These are phyloP conservation scores for Naganishia sp. DNA, from an alignment of 1,284 basidiomycete species.

Conservation along the genomic window DNA sequence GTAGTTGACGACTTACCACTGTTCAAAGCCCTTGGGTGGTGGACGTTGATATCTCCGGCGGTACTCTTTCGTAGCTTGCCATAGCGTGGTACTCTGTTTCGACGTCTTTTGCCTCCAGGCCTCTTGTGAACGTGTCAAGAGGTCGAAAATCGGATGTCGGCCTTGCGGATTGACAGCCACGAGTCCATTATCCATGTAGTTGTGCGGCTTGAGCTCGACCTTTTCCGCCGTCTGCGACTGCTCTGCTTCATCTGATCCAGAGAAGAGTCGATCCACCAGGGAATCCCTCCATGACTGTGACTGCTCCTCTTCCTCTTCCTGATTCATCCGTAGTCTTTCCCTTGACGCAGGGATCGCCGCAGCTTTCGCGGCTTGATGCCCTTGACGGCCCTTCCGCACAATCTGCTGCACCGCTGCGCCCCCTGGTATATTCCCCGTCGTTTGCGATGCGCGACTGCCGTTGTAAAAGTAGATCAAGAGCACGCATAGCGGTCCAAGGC, in stretches of 20 bases:
- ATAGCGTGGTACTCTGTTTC: constrained; percentile 50
- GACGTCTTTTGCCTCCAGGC: constrained; percentile 44
- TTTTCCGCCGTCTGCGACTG: not conserved
- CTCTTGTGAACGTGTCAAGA: constrained; percentile 43
- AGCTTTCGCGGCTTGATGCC: not conserved
- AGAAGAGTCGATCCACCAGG: constrained; percentile 9
- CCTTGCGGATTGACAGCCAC: constrained; percentile 28
- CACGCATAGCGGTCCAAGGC: constrained; percentile 15
- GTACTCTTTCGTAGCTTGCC: constrained; percentile 54
- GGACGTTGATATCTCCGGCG: constrained; percentile 48
- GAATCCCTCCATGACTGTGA: constrained; percentile 12
- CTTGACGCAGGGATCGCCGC: not conserved
- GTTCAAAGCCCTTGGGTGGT: constrained; percentile 57
- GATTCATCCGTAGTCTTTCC: not conserved
- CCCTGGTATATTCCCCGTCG: not conserved
- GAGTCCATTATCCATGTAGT: constrained; percentile 23
- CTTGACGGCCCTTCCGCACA: constrained; percentile 11
- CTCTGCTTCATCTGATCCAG: not conserved
- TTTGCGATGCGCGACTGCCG: not conserved
- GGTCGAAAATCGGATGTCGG: constrained; percentile 48
- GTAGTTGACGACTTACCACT: constrained; percentile 59
- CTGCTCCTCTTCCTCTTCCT: not conserved
- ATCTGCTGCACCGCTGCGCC: not conserved
- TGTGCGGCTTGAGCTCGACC: constrained; percentile 10
- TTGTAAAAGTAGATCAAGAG: not conserved